Conservation (phyloP, 306 rosid species). For the Notholithocarpus densiflorus region DNA sequence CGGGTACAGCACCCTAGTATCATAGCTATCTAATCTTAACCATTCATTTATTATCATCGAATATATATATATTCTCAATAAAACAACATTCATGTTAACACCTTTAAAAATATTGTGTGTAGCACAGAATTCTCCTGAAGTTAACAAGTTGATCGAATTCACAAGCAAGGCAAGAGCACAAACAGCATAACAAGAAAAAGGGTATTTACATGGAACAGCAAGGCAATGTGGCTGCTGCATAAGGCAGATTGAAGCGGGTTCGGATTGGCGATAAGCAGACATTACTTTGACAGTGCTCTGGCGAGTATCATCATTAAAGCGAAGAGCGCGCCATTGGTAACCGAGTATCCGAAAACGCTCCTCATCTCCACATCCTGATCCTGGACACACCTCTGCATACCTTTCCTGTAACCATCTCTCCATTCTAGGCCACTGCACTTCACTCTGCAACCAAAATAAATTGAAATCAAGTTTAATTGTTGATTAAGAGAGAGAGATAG, state of each 20-base stretch:
- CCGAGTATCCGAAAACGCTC: slow-evolving; percentile 64
- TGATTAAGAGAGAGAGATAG: not conserved
- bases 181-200: not conserved
- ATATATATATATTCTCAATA: no score
- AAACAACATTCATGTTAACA: no score
- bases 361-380: slow-evolving; percentile 5
- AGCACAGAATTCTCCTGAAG: no score
- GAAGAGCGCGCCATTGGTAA: slow-evolving; percentile 89
- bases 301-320: slow-evolving; percentile 75
- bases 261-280: slow-evolving; percentile 51
- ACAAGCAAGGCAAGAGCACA: not conserved
- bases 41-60: no score
- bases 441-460: slow-evolving; percentile 31
- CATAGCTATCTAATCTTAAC: no score
- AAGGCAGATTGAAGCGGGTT: slow-evolving; percentile 48
- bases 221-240: slow-evolving; percentile 92
- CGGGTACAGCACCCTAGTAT: no score
- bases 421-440: slow-evolving; percentile 49
- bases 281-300: slow-evolving; percentile 80
- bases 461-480: no score
- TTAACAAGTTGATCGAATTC: not conserved
- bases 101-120: no score
- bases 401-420: slow-evolving; percentile 73
- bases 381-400: slow-evolving; percentile 46
- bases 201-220: slow-evolving; percentile 84